Evolutionary conservation across 257 asterid genomes (phyloP), one percentile per base, ranked within the genome.

Genomic region (Solanum stenotomum): DNA sequence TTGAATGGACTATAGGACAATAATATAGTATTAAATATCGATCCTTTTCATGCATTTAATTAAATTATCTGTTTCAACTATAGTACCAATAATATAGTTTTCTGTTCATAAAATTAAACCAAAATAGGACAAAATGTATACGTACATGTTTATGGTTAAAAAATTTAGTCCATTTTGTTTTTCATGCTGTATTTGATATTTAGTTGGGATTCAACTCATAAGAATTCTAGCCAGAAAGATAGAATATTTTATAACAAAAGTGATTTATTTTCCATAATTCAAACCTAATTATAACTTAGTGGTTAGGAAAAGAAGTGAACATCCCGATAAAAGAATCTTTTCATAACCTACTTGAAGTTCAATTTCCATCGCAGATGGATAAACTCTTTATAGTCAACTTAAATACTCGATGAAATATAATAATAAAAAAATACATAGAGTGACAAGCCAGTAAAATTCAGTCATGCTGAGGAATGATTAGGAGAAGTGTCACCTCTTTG

Each of bases 61-160:
- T 29, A 29, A 27, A 29, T 81, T 81, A 46, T 81, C 85, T 46
- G 27, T 81, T 81, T 81, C 85, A 81, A 29, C 68, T 46, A 46
- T 81, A 18, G 85, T 29, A 29, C 42, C 29, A 46, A 81, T 29
- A 29, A 44, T 44, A 81, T 44, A 81, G 25, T 79, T 25, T 79
- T 44, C 85, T 81, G 67, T 46, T 27, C 27, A 46, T 29, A 81
- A 46, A 29, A 29, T 46, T 29, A 16, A 46, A 27, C 42, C 52
- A 14, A 81, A 78, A 29, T 27, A 42, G 25, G 25, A 78, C 65
- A 78, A 78, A 9, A 2, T 25, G 25, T 13, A 25, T 42, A 42
- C 1, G 1, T 25, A 40, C 37, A 27, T 15, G 40, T 29, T 5
- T 29, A 18, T 2, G 65, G 10, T 18, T 56, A 18, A 56, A 56